Evolutionary conservation across 2,329 filamentous ascomycete species (phyloP), one percentile per base, ranked within the genome.

Genomic region (Talaromyces verruculosus): DNA sequence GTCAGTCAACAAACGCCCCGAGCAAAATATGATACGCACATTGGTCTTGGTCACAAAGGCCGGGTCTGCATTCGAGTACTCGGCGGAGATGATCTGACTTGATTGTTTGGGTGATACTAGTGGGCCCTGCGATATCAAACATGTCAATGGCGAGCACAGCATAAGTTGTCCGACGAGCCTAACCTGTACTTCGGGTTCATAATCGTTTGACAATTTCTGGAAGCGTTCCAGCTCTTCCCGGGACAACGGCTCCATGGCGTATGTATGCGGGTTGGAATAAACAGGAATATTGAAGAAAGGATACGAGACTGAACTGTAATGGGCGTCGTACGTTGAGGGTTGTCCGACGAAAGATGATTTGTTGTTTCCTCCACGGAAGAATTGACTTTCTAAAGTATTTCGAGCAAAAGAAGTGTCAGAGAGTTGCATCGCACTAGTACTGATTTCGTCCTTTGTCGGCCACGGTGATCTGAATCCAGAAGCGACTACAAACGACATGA

Each of bases 21-120:
- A 39, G 22, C 15, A 33, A n/a, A 57, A 1, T 3, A 25, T 22
- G 45, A 8, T 25, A 68, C 69, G 63, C 82, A 96, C 94, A 75
- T 87, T 85, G 59, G 93, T 97, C 83, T 98, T 98, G 67, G 90
- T 87, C 61, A 93, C 89, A 77, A 92, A 96, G 69, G 91, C 83
- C 5, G 89, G 88, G 77, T 98, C 93, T 68, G 92, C 93, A 78
- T 91, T 90, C 68, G 92, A 91, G 81, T 97, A 98, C 77, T 97
- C 91, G 69, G 89, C 85, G 17, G 91, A 88, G 74, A 99, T 92
- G 70, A 84, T 87, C 71, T 88, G 86, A 78, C 89, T 96, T 61
- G 91, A 87, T 73, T 88, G 87, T 79, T 91, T 91, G 68, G 89
- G 85, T 72, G 92, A 91, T 70, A 98, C 90, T 60, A 93, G 84